phyloP scores from a whole-genome alignment of 208 protist genomes.

The Trypanosoma conorhini region DNA sequence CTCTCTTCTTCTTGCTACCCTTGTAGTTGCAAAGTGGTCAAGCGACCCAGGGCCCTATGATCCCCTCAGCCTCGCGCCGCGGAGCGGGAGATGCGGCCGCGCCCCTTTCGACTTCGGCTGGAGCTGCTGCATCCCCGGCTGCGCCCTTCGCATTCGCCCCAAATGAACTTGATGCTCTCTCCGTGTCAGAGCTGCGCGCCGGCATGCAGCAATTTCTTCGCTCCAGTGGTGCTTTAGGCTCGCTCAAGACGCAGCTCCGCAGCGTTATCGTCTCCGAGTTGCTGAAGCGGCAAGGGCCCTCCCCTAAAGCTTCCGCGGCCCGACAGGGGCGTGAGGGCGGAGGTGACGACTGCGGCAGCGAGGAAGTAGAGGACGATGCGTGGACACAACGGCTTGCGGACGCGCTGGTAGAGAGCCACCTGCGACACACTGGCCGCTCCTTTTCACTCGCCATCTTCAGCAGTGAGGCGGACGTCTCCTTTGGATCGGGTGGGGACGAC shows the following conservation, averaged over 20 bases:
- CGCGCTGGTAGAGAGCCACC: conserved; percentile 79
- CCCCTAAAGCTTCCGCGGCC: conserved; percentile 1
- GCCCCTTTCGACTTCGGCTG: not conserved
- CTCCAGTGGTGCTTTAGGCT: conserved; percentile 62
- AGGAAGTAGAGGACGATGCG: conserved; percentile 17
- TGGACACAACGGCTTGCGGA: conserved; percentile 69
- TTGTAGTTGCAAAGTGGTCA: not conserved
- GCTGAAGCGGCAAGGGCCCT: conserved; percentile 39
- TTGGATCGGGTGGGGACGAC: conserved; percentile 24
- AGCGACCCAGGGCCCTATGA: not conserved
- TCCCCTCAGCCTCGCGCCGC: conserved; percentile 8
- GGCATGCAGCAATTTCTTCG: conserved; percentile 79
- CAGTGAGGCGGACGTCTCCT: conserved; percentile 63
- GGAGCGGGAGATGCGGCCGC: not conserved
- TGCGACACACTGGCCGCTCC: conserved; percentile 63
- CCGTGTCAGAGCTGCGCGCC: conserved; percentile 64
- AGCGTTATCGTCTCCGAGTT: conserved; percentile 77
- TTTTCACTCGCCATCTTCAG: conserved; percentile 85
- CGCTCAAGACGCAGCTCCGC: conserved; percentile 86
- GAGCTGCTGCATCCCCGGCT: not conserved
- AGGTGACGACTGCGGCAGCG: conserved; percentile 9
- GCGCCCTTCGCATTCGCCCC: not conserved
- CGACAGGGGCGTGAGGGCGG: not conserved
- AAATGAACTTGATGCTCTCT: conserved; percentile 19
- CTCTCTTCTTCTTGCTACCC: conserved; percentile 21